These are phyloP conservation scores for Phialocephala sp. DNA, from an alignment of 2,329 filamentous ascomycete species.

Conservation along the genomic window DNA sequence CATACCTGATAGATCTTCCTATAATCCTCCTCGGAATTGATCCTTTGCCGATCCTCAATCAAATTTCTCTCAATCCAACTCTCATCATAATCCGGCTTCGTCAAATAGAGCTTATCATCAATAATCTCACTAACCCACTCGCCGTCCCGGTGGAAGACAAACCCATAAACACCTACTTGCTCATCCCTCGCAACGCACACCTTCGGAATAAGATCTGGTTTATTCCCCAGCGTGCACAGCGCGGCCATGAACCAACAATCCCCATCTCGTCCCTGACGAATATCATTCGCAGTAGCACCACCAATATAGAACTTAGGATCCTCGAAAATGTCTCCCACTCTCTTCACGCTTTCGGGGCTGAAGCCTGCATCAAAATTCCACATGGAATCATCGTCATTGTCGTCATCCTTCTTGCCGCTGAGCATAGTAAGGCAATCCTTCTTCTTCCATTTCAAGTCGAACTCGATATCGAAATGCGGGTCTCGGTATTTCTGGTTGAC, in stretches of 20 bases:
- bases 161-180: constrained; percentile 82
- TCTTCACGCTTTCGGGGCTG: constrained; percentile 52
- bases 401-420: constrained; percentile 10
- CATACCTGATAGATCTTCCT: constrained; percentile 51
- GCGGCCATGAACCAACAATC: constrained; percentile 90
- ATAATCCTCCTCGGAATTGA: constrained; percentile 63
- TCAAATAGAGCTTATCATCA: constrained; percentile 87
- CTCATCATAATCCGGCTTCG: constrained; percentile 78
- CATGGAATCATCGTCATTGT: neutral
- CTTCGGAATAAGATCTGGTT: constrained; percentile 56
- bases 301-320: constrained; percentile 77
- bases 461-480: constrained; percentile 84
- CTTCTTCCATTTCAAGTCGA: constrained; percentile 34
- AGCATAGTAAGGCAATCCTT: constrained; percentile 50
- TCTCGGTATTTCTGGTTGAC: constrained; percentile 88
- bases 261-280: constrained; percentile 77
- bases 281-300: constrained; percentile 72
- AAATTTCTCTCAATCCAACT: constrained; percentile 48
- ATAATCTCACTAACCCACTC: constrained; percentile 92
- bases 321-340: constrained; percentile 78
- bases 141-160: constrained; percentile 85
- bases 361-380: constrained; percentile 24
- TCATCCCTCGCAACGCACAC: constrained; percentile 45
- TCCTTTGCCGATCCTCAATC: constrained; percentile 67
- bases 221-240: constrained; percentile 69